Conservation (phyloP, 352 stramenopile species). For the Plasmopara viticola region DNA sequence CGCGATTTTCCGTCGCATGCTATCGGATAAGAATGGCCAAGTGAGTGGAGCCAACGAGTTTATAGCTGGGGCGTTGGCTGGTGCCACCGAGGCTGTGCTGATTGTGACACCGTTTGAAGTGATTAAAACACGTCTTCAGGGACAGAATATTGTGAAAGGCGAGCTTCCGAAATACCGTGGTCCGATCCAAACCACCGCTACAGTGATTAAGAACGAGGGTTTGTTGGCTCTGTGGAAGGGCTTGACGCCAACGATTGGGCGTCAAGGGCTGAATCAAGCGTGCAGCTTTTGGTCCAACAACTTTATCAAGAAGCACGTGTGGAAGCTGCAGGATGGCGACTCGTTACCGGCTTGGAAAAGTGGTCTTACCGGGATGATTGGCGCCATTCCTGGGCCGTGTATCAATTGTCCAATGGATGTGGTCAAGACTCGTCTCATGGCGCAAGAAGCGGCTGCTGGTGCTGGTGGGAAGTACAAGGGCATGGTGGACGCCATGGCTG, state of each 20-base stretch:
- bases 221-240: constrained; percentile 93
- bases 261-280: constrained; percentile 97
- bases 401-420: constrained; percentile 92
- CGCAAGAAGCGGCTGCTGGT: constrained; percentile 81
- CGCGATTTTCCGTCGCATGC: constrained; percentile 70
- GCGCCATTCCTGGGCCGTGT: constrained; percentile 78
- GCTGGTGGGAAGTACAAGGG: constrained; percentile 92
- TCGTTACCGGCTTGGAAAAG: constrained; percentile 92
- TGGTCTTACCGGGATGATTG: constrained; percentile 90
- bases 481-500: constrained; percentile 83
- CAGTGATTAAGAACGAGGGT: constrained; percentile 92
- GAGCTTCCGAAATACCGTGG: constrained; percentile 82
- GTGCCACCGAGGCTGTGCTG: constrained; percentile 93
- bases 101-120: constrained; percentile 98
- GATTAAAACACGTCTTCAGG: constrained; percentile 97
- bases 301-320: constrained; percentile 86
- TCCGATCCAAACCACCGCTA: constrained; percentile 88
- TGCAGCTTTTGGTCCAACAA: constrained; percentile 98
- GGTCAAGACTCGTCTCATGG: constrained; percentile 95
- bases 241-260: constrained; percentile 93
- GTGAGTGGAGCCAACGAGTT: constrained; percentile 79
- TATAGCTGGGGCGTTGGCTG: constrained; percentile 87
- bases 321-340: constrained; percentile 79
- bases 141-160: constrained; percentile 83
- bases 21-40: constrained; percentile 74